A percentile compares a stretch with the other conserved stretches of the same genome.
These are phyloP conservation scores for Didymosphaeria variabile DNA, from an alignment of 2,329 filamentous ascomycete species.

Conservation along the genomic window DNA sequence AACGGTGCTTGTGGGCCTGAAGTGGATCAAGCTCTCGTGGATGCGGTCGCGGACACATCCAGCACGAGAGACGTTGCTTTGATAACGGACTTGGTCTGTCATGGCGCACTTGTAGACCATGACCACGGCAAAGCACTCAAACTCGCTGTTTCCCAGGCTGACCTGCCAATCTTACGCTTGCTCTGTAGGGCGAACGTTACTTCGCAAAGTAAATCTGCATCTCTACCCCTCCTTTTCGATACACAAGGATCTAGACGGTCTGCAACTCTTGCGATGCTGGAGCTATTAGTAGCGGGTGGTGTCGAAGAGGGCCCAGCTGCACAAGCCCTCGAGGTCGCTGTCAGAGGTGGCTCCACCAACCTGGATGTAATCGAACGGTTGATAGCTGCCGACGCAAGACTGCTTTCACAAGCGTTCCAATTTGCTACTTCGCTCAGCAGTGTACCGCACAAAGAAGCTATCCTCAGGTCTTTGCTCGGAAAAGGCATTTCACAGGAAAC, in stretches of 20 bases:
- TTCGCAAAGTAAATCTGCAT: conserved; percentile 30
- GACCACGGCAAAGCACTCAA: conserved; percentile 36
- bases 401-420: conserved; percentile 41
- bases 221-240: conserved; percentile 42
- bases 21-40: conserved; percentile 41
- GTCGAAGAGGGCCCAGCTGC: conserved; percentile 34
- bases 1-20: conserved; percentile 38
- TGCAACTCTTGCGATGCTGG: conserved; percentile 36
- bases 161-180: conserved; percentile 36
- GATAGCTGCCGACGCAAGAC: conserved; percentile 30
- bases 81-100: conserved; percentile 37
- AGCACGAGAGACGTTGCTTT: conserved; percentile 33
- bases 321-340: conserved; percentile 36
- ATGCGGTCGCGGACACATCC: conserved; percentile 39
- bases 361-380: conserved; percentile 44
- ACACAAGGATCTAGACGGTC: conserved; percentile 32
- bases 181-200: conserved; percentile 36
- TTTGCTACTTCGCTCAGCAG: conserved; percentile 33
- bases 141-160: conserved; percentile 39
- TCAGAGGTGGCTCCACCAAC: conserved; percentile 41
- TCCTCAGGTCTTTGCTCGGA: conserved; percentile 36
- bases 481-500: conserved; percentile 39
- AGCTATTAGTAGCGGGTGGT: conserved; percentile 36
- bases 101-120: conserved; percentile 36
- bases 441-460: conserved; percentile 33